phyloP scores from a whole-genome alignment of 2,329 filamentous ascomycete species.

The Aspergillus unguis region DNA sequence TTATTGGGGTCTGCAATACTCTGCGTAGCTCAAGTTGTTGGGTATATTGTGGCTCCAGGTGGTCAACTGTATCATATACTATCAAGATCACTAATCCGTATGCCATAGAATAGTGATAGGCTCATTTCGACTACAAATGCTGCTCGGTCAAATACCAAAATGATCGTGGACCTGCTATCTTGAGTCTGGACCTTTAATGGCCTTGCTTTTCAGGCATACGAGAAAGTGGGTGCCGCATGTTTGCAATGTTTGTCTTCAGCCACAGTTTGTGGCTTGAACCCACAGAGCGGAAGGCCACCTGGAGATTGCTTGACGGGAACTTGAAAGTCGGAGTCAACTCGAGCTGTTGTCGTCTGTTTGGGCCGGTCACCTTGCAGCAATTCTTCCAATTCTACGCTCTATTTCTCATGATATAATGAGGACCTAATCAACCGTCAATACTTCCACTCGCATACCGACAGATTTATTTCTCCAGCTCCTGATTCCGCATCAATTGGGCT shows the following conservation, averaged over 20 bases:
- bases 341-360: slow-evolving; percentile 17
- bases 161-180: not conserved
- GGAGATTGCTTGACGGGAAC: slow-evolving; percentile 22
- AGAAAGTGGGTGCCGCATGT: slow-evolving; percentile 29
- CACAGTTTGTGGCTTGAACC: slow-evolving; percentile 23
- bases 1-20: too few relatives aligned
- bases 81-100: too few relatives aligned
- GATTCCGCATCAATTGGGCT: slow-evolving; percentile 24
- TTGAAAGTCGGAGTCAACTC: slow-evolving; percentile 15
- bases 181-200: not conserved
- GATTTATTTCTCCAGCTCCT: slow-evolving; percentile 12
- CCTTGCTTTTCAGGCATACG: not conserved
- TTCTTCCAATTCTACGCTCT: slow-evolving; percentile 12
- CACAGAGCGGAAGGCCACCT: slow-evolving; percentile 42
- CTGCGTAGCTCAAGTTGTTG: too few relatives aligned
- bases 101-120: too few relatives aligned
- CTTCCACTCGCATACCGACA: slow-evolving; percentile 21
- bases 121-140: too few relatives aligned
- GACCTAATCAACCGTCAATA: slow-evolving; percentile 27
- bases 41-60: too few relatives aligned
- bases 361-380: slow-evolving; percentile 15
- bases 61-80: too few relatives aligned
- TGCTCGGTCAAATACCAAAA: too few relatives aligned
- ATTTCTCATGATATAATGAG: slow-evolving; percentile 27
- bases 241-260: slow-evolving; percentile 39